Conservation (phyloP, 306 rosid genomes). For the Cucumis hystrix region DNA sequence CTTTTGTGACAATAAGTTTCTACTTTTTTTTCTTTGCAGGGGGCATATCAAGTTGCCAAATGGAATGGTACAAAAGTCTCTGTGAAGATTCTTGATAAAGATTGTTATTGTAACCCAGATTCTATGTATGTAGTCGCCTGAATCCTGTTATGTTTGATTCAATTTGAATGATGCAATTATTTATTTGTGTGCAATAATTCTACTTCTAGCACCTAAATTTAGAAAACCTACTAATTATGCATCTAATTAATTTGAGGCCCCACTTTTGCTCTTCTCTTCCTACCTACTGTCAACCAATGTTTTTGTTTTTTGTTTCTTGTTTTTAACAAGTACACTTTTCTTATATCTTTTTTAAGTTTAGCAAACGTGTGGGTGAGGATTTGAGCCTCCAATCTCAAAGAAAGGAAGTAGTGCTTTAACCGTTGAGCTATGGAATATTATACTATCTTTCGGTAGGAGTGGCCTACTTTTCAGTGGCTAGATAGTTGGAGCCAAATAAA, state of each 20-base stretch:
- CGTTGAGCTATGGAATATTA: too few relatives aligned
- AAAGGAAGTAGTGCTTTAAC: too few relatives aligned
- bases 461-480: background rate
- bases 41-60: conserved; percentile 90
- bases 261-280: background rate
- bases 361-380: background rate
- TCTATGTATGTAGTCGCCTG: conserved; percentile 52
- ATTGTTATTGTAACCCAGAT: conserved; percentile 67
- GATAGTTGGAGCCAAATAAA: background rate
- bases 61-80: conserved; percentile 99
- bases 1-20: background rate
- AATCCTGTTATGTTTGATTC: conserved; percentile 8
- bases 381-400: background rate
- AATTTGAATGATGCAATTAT: background rate
- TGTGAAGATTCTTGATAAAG: conserved; percentile 89
- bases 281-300: background rate
- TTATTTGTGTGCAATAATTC: background rate
- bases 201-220: background rate
- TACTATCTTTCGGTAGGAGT: background rate
- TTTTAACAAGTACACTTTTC: background rate
- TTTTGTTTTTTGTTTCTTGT: background rate
- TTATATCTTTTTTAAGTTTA: background rate
- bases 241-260: background rate
- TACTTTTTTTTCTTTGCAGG: conserved; percentile 26
- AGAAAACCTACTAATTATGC: background rate